Conservation (phyloP, 768 basidiomycete species). For the Tulasnella sp. region DNA sequence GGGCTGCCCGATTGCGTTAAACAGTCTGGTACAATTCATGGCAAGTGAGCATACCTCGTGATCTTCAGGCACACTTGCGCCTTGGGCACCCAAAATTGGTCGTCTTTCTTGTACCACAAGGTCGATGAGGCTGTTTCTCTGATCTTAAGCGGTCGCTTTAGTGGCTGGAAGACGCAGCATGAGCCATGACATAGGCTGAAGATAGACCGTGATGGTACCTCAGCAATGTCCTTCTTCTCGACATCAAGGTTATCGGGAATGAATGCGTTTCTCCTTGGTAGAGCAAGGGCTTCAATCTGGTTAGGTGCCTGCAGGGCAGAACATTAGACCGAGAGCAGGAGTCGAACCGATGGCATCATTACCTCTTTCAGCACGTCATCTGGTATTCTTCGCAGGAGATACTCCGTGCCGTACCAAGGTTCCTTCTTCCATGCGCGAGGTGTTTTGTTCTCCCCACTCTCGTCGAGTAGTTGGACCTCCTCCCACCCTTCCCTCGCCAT, state of each 20-base stretch:
- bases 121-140: conserved; percentile 55
- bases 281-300: conserved; percentile 51
- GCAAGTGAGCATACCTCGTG: conserved; percentile 43
- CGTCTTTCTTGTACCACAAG: conserved; percentile 96
- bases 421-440: conserved; percentile 53
- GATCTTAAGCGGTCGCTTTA: conserved; percentile 62
- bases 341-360: conserved; percentile 31
- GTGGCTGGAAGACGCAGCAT: conserved; percentile 38
- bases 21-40: background rate
- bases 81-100: conserved; percentile 90
- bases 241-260: conserved; percentile 80
- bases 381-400: conserved; percentile 39
- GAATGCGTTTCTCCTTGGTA: conserved; percentile 82
- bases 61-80: conserved; percentile 66
- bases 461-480: conserved; percentile 34
- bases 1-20: conserved; percentile 25
- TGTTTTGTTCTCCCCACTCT: conserved; percentile 28
- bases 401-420: conserved; percentile 87
- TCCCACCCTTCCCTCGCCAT: conserved; percentile 60
- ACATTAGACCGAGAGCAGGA: background rate
- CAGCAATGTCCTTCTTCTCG: conserved; percentile 51
- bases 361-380: conserved; percentile 55
- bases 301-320: conserved; percentile 35
- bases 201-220: conserved; percentile 36
- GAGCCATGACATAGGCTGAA: background rate